Base-by-base conservation (phyloP, 306 rosid species). In the Begonia fuchsioides region DNA sequence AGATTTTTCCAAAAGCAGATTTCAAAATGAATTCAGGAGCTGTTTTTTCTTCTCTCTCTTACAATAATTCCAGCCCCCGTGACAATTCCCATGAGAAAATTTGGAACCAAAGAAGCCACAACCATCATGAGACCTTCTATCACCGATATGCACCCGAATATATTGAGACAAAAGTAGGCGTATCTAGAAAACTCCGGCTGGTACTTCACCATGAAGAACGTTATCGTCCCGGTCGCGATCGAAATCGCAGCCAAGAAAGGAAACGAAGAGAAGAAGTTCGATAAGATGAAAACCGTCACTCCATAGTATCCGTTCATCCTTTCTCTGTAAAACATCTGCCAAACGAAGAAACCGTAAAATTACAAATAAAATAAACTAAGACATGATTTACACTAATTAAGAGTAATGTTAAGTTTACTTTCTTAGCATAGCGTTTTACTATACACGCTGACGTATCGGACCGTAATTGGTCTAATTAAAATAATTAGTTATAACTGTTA, bases 71-170 rank as follows among this genome's bases (percentile, higher is more conserved):
- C 98, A 46, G 98, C 94, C 14, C 95, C 98, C 9, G 95, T 76
- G 47, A 90, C 68, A 51, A 85, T 85, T 50, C 98, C 98, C 98
- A 90, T 90, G 15, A 90, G 94, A 63, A 85, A 90, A 70, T 90
- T 90, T 15, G 98, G 98, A 62, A 90, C 98, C 50, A 90, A 68
- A 44, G 98, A 77, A 46, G 98, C 98, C 12, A 90, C 83, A 62
- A 90, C 95, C 98, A 90, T 90, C 98, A 90, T 85, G 71, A 90
- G 90, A 68, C 98, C 81, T 70, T 90, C 98, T 44, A 90, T 75
- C 7, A 85, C 95, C 3, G 95, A 70, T 54, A 90, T 85, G 76
- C 77, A 69, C 57, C 70, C 41, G 50, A 64, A 82, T 54, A 90
- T 75, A 49, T 84, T 79, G 55, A 90, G 76, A 54, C 79, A 58